Percentiles rank a stretch among this genome's conserved stretches.
Conservation (phyloP, 192 early-diverging fungal genomes). For the Rhizophagus sp. region DNA sequence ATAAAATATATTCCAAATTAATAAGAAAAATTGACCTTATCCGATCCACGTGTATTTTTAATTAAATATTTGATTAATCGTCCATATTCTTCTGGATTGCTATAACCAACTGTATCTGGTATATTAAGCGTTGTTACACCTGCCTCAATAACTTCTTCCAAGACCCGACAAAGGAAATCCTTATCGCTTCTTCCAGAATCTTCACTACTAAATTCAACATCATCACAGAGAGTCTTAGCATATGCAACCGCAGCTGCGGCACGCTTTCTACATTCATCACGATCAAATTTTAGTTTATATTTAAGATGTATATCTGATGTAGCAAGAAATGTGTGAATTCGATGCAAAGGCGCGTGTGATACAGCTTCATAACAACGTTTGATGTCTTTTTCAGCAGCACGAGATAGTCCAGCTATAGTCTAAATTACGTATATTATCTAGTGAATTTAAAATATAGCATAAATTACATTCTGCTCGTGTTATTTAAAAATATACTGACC, state of each 20-base stretch:
- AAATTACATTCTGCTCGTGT: not conserved
- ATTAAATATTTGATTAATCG: constrained; percentile 80
- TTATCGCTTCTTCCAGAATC: constrained; percentile 90
- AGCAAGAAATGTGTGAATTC: constrained; percentile 95
- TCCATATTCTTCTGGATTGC: constrained; percentile 89
- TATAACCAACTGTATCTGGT: constrained; percentile 98
- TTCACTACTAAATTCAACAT: constrained; percentile 95
- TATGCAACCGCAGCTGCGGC: constrained; percentile 79
- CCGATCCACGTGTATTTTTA: constrained; percentile 67
- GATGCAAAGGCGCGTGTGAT: constrained; percentile 76
- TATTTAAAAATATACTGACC: constrained; percentile 48
- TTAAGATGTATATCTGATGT: constrained; percentile 96
- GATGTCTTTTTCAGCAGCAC: constrained; percentile 84
- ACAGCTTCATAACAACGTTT: constrained; percentile 88
- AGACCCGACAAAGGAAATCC: constrained; percentile 84
- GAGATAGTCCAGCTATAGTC: constrained; percentile 87
- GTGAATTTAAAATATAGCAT: not conserved
- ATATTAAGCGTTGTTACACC: constrained; percentile 97
- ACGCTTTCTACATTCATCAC: constrained; percentile 82
- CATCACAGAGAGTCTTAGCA: constrained; percentile 76
- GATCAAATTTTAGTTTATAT: constrained; percentile 88
- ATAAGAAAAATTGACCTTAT: constrained; percentile 49
- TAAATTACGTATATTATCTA: constrained; percentile 30
- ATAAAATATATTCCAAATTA: not conserved
- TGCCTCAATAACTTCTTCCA: constrained; percentile 80